These are phyloP conservation scores for Dactylellina cionopaga DNA, from an alignment of 2,329 filamentous ascomycete genomes.

Conservation along the genomic window DNA sequence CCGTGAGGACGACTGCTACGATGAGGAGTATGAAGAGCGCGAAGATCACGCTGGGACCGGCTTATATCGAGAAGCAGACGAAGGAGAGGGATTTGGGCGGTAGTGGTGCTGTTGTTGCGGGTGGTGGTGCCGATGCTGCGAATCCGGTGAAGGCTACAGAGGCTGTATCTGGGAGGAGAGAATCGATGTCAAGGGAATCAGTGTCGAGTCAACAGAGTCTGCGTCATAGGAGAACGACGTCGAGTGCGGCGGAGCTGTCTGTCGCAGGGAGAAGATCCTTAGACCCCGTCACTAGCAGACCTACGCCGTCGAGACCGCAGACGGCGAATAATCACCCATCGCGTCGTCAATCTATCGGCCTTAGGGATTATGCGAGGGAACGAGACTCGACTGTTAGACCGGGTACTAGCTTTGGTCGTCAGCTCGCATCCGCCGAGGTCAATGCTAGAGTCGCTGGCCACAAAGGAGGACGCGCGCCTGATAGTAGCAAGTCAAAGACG, in stretches of 20 bases:
- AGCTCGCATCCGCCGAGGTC: conserved; percentile 36
- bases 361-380: neutral
- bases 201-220: neutral
- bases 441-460: conserved; percentile 47
- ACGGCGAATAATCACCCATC: conserved; percentile 20
- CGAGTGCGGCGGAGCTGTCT: conserved; percentile 1
- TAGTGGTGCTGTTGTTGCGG: neutral
- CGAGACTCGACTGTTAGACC: conserved; percentile 22
- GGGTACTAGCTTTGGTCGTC: conserved; percentile 29
- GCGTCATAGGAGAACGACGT: conserved; percentile 22
- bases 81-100: neutral
- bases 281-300: conserved; percentile 8
- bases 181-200: neutral
- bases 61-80: neutral
- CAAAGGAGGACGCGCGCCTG: conserved; percentile 3
- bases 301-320: conserved; percentile 15
- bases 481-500: neutral
- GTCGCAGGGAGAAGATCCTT: conserved; percentile 16
- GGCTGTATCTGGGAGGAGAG: too few species aligned
- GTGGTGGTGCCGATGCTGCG: neutral
- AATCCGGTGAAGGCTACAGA: too few species aligned
- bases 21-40: neutral
- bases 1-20: too few species aligned
- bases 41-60: neutral
- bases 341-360: conserved; percentile 7